Percentiles rank a stretch among this genome's conserved stretches.
Conservation (phyloP, 306 rosid genomes). For the Vigna reflexopilosa region DNA sequence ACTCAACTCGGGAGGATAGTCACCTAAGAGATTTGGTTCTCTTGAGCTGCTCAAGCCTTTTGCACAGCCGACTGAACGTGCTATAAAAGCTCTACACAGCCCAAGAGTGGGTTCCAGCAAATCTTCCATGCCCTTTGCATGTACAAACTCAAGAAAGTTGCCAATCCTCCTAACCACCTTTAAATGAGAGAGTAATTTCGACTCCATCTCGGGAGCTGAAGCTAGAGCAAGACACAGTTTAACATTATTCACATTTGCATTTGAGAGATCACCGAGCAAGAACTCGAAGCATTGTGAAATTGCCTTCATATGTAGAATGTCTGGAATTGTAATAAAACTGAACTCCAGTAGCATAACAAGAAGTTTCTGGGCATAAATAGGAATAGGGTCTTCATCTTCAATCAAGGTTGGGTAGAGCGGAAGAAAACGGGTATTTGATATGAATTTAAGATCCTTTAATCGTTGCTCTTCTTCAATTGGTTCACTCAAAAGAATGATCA, state of each 20-base stretch:
- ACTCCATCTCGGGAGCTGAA: constrained; percentile 95
- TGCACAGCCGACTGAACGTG: constrained; percentile 68
- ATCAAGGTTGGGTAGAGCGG: constrained; percentile 93
- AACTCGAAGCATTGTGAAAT: constrained; percentile 97
- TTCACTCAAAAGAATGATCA: constrained; percentile 81
- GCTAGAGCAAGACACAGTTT: constrained; percentile 88
- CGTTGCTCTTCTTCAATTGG: constrained; percentile 74
- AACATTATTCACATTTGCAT: constrained; percentile 85
- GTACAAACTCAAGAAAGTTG: constrained; percentile 82
- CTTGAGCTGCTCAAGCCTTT: constrained; percentile 62
- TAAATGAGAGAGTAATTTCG: constrained; percentile 89
- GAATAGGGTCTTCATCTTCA: constrained; percentile 96
- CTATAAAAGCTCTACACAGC: constrained; percentile 88
- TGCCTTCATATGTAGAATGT: constrained; percentile 85
- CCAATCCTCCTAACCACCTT: constrained; percentile 93
- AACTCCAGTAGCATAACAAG: constrained; percentile 96
- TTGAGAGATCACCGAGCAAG: constrained; percentile 93
- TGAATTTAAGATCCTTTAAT: constrained; percentile 67
- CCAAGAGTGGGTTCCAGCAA: constrained; percentile 91
- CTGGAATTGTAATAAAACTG: constrained; percentile 72
- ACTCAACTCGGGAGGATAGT: constrained; percentile 55
- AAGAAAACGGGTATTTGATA: constrained; percentile 78
- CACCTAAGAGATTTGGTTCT: constrained; percentile 77
- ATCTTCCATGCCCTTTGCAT: constrained; percentile 92
- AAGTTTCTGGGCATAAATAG: constrained; percentile 94